A percentile compares a stretch with the other conserved stretches of the same genome.
These are phyloP conservation scores for Cryptococcus hybrid DNA, from an alignment of 1,284 basidiomycete species.

Conservation along the genomic window DNA sequence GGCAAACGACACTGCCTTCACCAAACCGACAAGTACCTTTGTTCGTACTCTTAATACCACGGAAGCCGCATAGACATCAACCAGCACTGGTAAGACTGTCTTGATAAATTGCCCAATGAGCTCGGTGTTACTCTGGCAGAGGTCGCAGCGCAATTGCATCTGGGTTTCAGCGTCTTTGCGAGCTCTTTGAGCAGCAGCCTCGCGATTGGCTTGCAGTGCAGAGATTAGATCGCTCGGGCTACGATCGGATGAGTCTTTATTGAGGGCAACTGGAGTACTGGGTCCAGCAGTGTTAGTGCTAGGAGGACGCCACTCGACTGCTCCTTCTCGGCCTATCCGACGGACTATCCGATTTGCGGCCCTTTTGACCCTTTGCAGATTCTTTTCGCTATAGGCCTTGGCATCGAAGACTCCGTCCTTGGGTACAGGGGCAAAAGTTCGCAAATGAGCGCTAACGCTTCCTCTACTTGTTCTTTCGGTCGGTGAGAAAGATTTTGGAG, in stretches of 20 bases:
- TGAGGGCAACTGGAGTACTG: neutral
- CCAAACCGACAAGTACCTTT: constrained; percentile 77
- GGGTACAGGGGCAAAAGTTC: constrained; percentile 89
- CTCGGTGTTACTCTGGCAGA: constrained; percentile 69
- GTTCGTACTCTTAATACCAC: constrained; percentile 79
- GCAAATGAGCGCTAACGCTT: constrained; percentile 78
- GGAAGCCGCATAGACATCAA: constrained; percentile 93
- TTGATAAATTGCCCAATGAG: constrained; percentile 81
- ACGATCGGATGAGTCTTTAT: neutral
- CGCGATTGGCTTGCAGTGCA: constrained; percentile 2
- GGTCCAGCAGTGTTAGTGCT: neutral
- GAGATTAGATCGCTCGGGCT: constrained; percentile 2
- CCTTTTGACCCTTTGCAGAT: constrained; percentile 54
- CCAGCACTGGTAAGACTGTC: constrained; percentile 82
- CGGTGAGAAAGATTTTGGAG: constrained; percentile 96
- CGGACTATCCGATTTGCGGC: constrained; percentile 18
- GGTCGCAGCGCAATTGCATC: constrained; percentile 47
- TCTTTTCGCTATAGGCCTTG: constrained; percentile 84
- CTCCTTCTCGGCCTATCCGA: constrained; percentile 17
- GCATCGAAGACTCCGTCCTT: constrained; percentile 90
- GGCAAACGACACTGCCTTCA: constrained; percentile 86
- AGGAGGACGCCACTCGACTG: constrained; percentile 9
- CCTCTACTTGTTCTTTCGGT: constrained; percentile 95
- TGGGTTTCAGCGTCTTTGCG: constrained; percentile 46
- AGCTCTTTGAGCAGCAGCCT: constrained; percentile 22